phyloP scores from a whole-genome alignment of 495 filamentous ascomycete genomes.

The Penicillium cataractarum region DNA sequence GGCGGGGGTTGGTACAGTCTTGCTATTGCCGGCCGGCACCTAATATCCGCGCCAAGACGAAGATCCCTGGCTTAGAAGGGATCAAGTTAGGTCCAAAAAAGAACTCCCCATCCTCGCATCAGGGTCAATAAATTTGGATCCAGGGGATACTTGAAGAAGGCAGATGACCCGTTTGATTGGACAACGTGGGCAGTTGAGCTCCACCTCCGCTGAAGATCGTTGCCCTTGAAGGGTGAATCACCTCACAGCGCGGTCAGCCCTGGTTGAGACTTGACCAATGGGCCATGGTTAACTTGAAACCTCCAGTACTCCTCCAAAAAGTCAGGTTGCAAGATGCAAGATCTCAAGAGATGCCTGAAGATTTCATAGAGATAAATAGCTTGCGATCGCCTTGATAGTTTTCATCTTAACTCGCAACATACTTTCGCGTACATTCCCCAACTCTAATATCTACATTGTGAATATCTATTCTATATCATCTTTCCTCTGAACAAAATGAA shows the following conservation, averaged over 20 bases:
- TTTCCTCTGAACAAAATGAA: conserved; percentile 28
- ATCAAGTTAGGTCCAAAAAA: conserved; percentile 9
- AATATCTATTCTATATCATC: neutral
- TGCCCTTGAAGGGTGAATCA: conserved; percentile 10
- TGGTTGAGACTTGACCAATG: conserved; percentile 28
- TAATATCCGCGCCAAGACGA: conserved; percentile 7
- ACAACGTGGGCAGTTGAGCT: neutral
- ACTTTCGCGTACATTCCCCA: neutral
- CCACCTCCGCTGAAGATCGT: conserved; percentile 10
- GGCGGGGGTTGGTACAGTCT: neutral
- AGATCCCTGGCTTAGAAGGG: conserved; percentile 1
- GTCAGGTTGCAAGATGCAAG: neutral
- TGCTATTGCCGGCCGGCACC: neutral
- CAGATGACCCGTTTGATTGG: neutral
- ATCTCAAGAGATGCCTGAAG: neutral
- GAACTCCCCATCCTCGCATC: conserved; percentile 1
- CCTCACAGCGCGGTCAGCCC: conserved; percentile 18
- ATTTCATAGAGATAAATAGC: conserved; percentile 10
- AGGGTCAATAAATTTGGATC: conserved; percentile 7
- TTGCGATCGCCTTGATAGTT: neutral
- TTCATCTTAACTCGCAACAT: neutral
- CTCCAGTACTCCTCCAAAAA: neutral
- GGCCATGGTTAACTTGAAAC: conserved; percentile 15
- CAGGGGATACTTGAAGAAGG: neutral
- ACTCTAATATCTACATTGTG: conserved; percentile 1